Evolutionary conservation across 1,139 yeast genomes (phyloP), one percentile per base, ranked within the genome.

Genomic region (Kodamaea plutei): DNA sequence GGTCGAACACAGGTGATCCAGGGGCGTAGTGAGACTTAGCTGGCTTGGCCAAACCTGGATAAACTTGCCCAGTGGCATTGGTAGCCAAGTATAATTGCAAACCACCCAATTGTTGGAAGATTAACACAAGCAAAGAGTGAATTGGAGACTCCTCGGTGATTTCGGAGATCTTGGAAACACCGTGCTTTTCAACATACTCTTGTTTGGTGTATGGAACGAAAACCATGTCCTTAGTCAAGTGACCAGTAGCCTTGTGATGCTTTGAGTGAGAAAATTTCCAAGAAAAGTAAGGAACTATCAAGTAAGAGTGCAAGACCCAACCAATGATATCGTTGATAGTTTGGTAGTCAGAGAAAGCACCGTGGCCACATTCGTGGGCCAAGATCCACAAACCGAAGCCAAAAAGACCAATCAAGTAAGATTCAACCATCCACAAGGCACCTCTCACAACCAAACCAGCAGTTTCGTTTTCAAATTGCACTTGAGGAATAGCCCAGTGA

Each of bases 281-380:
- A 4, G 80, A 73, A 44, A 76, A 76, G 55, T 72, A 76, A 19
- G 82, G 82, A 20, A 75, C 81, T 46, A 72, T 50, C 38, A 73
- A 56, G 48, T 70, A 75, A 23, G 79, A 71, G 53, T 76, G 82
- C 37, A 76, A 58, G 15, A 74, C 54, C 80, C 80, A 76, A 28
- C 82, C 82, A 30, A 73, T 71, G 21, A 68, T 50, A 48, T 76
- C 80, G 44, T 76, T 76, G 38, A 76, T 66, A 60, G 59, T 58
- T 20, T 67, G 71, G 48, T 72, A 74, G 47, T 73, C 78, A 33
- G 74, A 62, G 48, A 76, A 76, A 9, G 81, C 81, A 47, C 70
- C 76, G 49, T 76, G 82, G 34, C 82, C 82, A 66, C 82, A 76
- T 51, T 76, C 82, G 48, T 76, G 82, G 26, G 81, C 80, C 54